Base-by-base conservation (phyloP, 2,329 filamentous ascomycete genomes). In the Harringtonia aguacate region DNA sequence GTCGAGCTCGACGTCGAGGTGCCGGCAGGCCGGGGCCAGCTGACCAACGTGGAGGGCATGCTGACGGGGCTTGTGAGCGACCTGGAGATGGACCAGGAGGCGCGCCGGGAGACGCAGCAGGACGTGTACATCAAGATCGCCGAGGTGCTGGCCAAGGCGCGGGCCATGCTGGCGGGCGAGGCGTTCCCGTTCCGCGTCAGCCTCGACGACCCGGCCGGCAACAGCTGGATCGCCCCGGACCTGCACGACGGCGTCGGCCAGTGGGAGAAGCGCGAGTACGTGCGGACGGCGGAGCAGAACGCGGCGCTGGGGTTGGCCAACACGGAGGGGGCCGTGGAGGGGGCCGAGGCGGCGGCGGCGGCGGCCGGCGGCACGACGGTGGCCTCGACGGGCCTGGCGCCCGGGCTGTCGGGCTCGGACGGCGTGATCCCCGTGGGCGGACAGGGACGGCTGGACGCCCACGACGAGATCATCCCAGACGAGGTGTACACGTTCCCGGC, bases 1-100 rank as follows among this genome's bases (percentile, higher is more conserved):
- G 86, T 94, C 59, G 87, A 95, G 55, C 70, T 97, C 40, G 89
- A 95, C 59, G 73, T 98, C 51, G 92, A 98, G 65, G 88, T 97
- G 50, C 92, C 92, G 18, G 73, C 87, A 39, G 90, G 89, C 44
- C 81, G 89, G 45, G 89, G 92, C 46, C 88, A 95, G 64, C 77
- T 97, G 50, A 90, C 86, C 47, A 98, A 95, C 58, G 74, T 98
- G 9, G 92, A 98, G 66, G 90, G 92, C 42, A 75, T 97, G 4
- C 68, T 98, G 36, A 73, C 70, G 33, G 84, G 77, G 56, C 80
- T 95, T 28, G 68, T 92, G 37, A 79, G 87, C 47, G 89, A 94
- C 56, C 70, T 98, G 9, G 81, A 84, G 48, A 67, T 82, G 56
- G 84, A 86, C 54, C 92, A 98, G 61, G 79, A 84, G n/a, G 75